Evolutionary conservation across 1,139 yeast genomes (phyloP).

Genomic region (Candida sanyaensis): DNA sequence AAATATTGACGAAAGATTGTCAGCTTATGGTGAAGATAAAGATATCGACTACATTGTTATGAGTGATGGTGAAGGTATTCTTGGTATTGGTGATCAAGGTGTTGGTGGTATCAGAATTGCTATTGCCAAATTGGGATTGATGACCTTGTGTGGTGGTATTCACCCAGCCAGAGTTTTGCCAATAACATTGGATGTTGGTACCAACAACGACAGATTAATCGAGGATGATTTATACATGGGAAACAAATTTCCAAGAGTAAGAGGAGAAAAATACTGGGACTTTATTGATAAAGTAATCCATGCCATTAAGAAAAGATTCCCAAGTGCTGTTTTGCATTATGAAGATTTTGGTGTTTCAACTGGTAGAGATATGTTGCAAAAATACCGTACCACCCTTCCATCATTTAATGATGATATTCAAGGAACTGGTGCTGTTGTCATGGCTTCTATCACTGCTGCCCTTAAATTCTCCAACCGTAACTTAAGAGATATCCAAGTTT

Average conservation of each 20-base stretch:
- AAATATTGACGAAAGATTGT: slow-evolving; percentile 63
- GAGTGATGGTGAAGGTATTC: slow-evolving; percentile 92
- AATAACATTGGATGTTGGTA: slow-evolving; percentile 88
- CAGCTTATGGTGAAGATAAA: slow-evolving; percentile 82
- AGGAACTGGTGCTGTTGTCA: slow-evolving; percentile 98
- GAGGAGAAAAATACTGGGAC: slow-evolving; percentile 83
- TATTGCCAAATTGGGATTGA: slow-evolving; percentile 85
- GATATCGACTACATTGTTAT: slow-evolving; percentile 94
- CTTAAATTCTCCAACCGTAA: slow-evolving; percentile 68
- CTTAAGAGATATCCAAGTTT: slow-evolving; percentile 64
- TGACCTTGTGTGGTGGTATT: slow-evolving; percentile 95
- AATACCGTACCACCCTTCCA: slow-evolving; percentile 70
- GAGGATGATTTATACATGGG: slow-evolving; percentile 91
- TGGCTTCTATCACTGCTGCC: slow-evolving; percentile 92
- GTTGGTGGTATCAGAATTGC: slow-evolving; percentile 95
- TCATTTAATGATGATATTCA: slow-evolving; percentile 97
- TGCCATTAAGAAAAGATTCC: slow-evolving; percentile 73
- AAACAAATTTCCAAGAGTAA: slow-evolving; percentile 78
- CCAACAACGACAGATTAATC: slow-evolving; percentile 75
- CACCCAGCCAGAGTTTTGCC: slow-evolving; percentile 95
- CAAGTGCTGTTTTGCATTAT: slow-evolving; percentile 88
- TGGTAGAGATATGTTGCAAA: slow-evolving; percentile 79
- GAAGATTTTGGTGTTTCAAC: slow-evolving; percentile 95
- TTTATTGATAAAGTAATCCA: slow-evolving; percentile 78
- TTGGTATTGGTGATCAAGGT: slow-evolving; percentile 98